Conservation (phyloP, 495 filamentous ascomycete species). For the Talaromyces ruber region DNA sequence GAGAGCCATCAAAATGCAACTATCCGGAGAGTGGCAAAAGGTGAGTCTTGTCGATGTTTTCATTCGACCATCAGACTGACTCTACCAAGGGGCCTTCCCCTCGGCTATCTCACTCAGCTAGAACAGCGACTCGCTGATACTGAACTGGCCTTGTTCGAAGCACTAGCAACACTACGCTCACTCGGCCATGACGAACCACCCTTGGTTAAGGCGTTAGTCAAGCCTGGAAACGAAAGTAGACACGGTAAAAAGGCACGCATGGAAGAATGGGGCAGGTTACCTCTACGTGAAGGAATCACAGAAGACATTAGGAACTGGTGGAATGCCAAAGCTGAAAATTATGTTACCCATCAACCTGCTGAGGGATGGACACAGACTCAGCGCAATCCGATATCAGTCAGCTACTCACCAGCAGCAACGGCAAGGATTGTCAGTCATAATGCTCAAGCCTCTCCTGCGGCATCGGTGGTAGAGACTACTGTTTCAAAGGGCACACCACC, state of each 20-base stretch:
- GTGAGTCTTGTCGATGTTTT: slow-evolving; percentile 1
- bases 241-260: slow-evolving; percentile 17
- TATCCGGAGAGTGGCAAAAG: slow-evolving; percentile 24
- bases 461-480: background rate
- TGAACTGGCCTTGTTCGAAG: slow-evolving; percentile 19
- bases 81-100: slow-evolving; percentile 15
- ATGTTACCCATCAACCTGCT: background rate
- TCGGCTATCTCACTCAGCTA: slow-evolving; percentile 22
- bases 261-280: slow-evolving; percentile 19
- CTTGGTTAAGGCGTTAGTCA: slow-evolving; percentile 8
- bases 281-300: slow-evolving; percentile 9
- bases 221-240: slow-evolving; percentile 9
- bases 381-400: background rate
- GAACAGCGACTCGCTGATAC: slow-evolving; percentile 21
- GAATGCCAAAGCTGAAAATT: background rate
- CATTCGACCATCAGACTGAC: background rate
- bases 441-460: background rate
- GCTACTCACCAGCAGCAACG: background rate
- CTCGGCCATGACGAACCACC: slow-evolving; percentile 3
- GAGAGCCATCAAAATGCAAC: slow-evolving; percentile 17
- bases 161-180: slow-evolving; percentile 15
- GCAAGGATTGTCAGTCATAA: background rate
- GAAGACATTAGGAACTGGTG: background rate
- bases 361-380: background rate
- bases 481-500: background rate